Base-by-base conservation (phyloP, 441 rosid genomes). In the Jatropha podagrica region DNA sequence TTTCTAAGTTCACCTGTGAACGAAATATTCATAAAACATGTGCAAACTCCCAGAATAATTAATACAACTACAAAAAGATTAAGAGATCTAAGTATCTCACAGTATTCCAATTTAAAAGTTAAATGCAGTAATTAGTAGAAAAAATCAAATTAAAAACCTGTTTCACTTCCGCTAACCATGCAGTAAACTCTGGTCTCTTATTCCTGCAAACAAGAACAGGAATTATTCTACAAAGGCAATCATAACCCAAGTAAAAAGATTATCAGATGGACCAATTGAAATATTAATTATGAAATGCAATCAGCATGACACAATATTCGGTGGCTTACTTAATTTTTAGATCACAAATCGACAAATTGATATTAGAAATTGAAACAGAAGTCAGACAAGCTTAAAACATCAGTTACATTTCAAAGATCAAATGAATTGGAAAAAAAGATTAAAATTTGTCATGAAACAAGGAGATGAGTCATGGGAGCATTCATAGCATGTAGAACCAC, bases 101-200 rank as follows among this genome's bases (percentile, higher is more conserved):
- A 60, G 23, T 65, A 23, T 27, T 18, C 10, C 51, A 52, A 8
- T 26, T 17, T 58, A 58, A 58, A 23, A 54, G 5, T 15, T n/a
- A 56, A 6, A 26, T 14, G 46, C 1, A n/a, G 8, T 3, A 52
- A 46, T 11, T 11, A 68, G 26, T 4, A 55, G 64, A 65, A 46
- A 17, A 59, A 44, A 14, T 14, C 9, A 64, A 55, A 7, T 60
- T 41, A 51, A 73, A 78, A 72, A 91, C 98, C 97, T 93, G 88
- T 71, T 91, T 95, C 64, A 95, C 92, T 88, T 95, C 99, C 56
- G 88, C 87, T 77, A 95, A 80, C 98, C 99, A 95, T 71, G 99
- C 99, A 70, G 97, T 93, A 86, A 93, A 95, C 84, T 95, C 99
- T n/a, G 98, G 99, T 68, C 99, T 90, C 82, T 91, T 95, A 75